Evolutionary conservation across 225 moss, liverwort and hornwort genomes (phyloP), one percentile per base, ranked within the genome.

Genomic region (Anthoceros angustus): DNA sequence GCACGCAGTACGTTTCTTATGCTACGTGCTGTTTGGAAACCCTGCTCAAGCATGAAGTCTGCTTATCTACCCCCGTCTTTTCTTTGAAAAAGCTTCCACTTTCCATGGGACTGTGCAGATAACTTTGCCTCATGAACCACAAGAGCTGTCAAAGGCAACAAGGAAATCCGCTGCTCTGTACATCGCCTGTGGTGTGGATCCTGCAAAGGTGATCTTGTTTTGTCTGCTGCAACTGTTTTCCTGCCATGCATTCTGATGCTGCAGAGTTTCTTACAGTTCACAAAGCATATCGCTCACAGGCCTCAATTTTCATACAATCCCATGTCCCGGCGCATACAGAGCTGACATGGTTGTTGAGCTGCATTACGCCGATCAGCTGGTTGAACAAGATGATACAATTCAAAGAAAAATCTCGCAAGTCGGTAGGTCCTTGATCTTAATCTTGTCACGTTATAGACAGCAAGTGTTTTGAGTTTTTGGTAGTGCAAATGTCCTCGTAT

Each of bases 361-460:
- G 95, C 71, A 82, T 92, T 43, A 92, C 98, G 7, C 98, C 98
- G 55, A 92, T 98, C 63, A 98, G 92, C 67, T 98, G 92, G 98
- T 84, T 98, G 20, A 98, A 98, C 64, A 98, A 92, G 74, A 98
- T 92, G 98, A 98, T 98, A 64, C 92, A 89, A 69, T 98, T 98
- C 49, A 98, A 92, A 75, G 92, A 98, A 69, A 98, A 92, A 68
- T 82, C 92, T 69, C 86, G 85, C 68, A 98, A 92, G 70, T 75
- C 92, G 64, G 93, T 94, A 70, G 70, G 87, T 83, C 41, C 21
- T 9, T 18, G 45, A 69, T 43, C 2, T 41, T 43, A 41, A 46
- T 7, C 64, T 48, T 41, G 26, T 42, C 63, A 9, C 32, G 32
- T 32, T 32, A 1, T 32, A 32, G 32, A 32, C 4, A 32, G 32